phyloP scores from a whole-genome alignment of 192 early-diverging fungal genomes.

The Chytriomyces sp. region DNA sequence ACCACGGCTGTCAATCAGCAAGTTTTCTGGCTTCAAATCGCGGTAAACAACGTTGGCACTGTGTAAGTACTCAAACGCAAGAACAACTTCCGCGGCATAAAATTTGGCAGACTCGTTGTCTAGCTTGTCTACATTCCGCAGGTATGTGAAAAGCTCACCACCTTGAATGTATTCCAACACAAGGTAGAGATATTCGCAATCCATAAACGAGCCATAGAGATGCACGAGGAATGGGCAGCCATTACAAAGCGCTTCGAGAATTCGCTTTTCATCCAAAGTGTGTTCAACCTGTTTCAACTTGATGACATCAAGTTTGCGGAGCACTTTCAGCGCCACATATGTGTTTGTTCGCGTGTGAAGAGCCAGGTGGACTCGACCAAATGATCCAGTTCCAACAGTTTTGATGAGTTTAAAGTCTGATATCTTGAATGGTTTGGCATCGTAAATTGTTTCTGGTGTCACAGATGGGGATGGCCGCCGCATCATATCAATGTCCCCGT shows the following conservation, averaged over 20 bases:
- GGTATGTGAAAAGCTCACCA: conserved; percentile 87
- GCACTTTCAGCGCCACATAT: conserved; percentile 73
- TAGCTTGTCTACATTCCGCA: conserved; percentile 88
- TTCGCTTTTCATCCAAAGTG: conserved; percentile 78
- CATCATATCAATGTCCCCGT: conserved; percentile 4
- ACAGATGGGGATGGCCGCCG: background rate
- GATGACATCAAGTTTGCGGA: conserved; percentile 75
- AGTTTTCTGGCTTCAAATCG: conserved; percentile 35
- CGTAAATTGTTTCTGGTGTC: conserved; percentile 6
- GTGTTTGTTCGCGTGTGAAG: conserved; percentile 59
- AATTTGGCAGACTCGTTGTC: conserved; percentile 89
- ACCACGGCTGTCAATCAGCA: conserved; percentile 66
- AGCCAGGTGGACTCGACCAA: conserved; percentile 86
- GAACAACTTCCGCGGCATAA: conserved; percentile 71
- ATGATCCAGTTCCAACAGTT: conserved; percentile 77
- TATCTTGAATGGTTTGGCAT: conserved; percentile 30
- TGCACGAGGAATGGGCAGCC: conserved; percentile 86
- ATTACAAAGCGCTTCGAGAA: conserved; percentile 67
- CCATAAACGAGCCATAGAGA: conserved; percentile 90
- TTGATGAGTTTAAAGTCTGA: conserved; percentile 27
- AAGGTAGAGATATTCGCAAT: conserved; percentile 73
- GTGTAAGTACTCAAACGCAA: conserved; percentile 75
- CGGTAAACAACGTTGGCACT: conserved; percentile 70
- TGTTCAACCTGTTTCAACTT: conserved; percentile 76
- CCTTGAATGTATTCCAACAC: conserved; percentile 82